Evolutionary conservation across 208 protist species (phyloP).

Genomic region (Trypanosomatidae sp.): DNA sequence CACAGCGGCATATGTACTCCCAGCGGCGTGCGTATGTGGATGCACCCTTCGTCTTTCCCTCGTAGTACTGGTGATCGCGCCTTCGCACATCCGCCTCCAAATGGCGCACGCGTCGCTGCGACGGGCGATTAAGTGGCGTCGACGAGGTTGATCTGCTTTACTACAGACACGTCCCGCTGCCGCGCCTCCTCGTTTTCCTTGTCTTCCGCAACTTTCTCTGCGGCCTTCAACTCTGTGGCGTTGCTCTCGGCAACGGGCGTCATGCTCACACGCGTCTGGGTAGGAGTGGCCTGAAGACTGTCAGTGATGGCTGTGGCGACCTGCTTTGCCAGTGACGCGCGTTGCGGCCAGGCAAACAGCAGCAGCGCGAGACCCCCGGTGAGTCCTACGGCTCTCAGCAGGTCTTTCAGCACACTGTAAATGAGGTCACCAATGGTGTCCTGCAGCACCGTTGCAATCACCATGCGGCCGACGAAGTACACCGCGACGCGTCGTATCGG

Average conservation of each 20-base stretch:
- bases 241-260: not conserved
- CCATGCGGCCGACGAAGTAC: slow-evolving; percentile 31
- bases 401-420: slow-evolving; percentile 50
- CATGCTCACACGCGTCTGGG: slow-evolving; percentile 3
- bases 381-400: slow-evolving; percentile 41
- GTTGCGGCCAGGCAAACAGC: slow-evolving; percentile 48
- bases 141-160: slow-evolving; percentile 20
- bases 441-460: slow-evolving; percentile 48
- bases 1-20: not conserved
- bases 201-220: not conserved
- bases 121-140: not conserved
- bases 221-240: not conserved
- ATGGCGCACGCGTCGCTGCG: not conserved
- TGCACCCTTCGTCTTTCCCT: not conserved
- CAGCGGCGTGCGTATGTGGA: not conserved
- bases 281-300: slow-evolving; percentile 26
- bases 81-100: not conserved
- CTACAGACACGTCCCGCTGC: slow-evolving; percentile 3
- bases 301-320: slow-evolving; percentile 38
- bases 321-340: slow-evolving; percentile 24
- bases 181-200: not conserved
- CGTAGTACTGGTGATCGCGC: not conserved
- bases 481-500: slow-evolving; percentile 15
- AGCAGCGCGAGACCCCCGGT: slow-evolving; percentile 24
- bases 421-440: slow-evolving; percentile 68